Evolutionary conservation across 2,329 filamentous ascomycete species (phyloP), one percentile per base, ranked within the genome.

Genomic region (Epichloe aotearoae): DNA sequence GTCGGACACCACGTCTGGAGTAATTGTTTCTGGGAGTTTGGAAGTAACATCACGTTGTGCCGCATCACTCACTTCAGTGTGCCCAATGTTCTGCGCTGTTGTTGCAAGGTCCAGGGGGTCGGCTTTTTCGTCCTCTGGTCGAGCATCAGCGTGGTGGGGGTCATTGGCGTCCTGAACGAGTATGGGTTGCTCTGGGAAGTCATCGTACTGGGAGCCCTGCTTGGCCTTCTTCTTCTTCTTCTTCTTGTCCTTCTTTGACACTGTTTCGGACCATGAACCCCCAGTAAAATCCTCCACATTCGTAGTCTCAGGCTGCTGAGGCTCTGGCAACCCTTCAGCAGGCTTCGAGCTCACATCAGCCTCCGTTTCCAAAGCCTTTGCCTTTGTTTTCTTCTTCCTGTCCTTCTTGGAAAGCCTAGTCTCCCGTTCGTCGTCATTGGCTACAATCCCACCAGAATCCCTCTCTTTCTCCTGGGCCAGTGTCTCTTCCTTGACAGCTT

Each of bases 341-440:
- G 47, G 12, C 11, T 52, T 50, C 50, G 53, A 52, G 47, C 46
- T 55, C 43, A 55, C 55, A 48, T 52, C 46, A 47, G 51, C 43
- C 30, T 50, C 55, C 37, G 44, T 37, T 50, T 52, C 54, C 46
- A 52, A 26, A 43, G 15, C 43, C 45, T 54, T 58, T 26, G 49
- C 53, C 15, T 56, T 52, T 38, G 54, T 54, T 43, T 54, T 54
- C 47, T 63, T 63, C 61, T 64, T 66, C 62, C 62, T 67, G 57
- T 61, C 66, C 56, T 59, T 56, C 44, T 62, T 59, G 4, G 55
- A 55, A 17, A 52, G 33, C 8, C 52, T 56, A 38, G 36, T 12
- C 33, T 43, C 34, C 52, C 49, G 50, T 23, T 55, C 42, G 42
- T 46, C 51, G 39, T 52, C 50, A 26, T 45, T 46, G n/a, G 40